phyloP scores from a whole-genome alignment of 805 yeast species.

The Candida mattraensis region DNA sequence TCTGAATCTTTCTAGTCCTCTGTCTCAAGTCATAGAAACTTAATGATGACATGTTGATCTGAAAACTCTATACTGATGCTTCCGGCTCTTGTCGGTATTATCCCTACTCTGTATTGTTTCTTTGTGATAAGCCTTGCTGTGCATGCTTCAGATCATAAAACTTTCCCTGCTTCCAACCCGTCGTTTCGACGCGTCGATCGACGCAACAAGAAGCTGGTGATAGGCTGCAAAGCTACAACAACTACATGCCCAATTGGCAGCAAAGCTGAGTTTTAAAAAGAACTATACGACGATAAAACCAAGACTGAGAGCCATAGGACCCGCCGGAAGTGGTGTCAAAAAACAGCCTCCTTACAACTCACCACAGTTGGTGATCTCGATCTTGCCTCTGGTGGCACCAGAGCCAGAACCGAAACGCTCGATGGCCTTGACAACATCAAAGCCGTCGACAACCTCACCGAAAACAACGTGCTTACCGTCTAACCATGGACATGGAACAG shows the following conservation, averaged over 20 bases:
- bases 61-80: no score
- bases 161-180: no score
- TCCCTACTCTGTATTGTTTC: no score
- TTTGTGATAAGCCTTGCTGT: no score
- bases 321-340: conserved; percentile 3
- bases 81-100: no score
- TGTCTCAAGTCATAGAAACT: conserved; percentile 31
- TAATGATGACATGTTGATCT: conserved; percentile 7
- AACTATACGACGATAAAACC: no score
- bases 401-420: conserved; percentile 62
- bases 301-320: no score
- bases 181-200: conserved; percentile 6
- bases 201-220: no score
- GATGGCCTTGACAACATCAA: conserved; percentile 75
- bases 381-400: conserved; percentile 50
- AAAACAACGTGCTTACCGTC: conserved; percentile 79
- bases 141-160: no score
- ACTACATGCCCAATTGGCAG: no score
- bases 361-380: conserved; percentile 59
- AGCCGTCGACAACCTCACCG: conserved; percentile 72
- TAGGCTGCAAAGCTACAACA: no score
- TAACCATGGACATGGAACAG: conserved; percentile 75
- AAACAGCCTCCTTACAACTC: conserved; percentile 39
- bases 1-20: conserved; percentile 36
- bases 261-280: no score